Evolutionary conservation across 306 rosid species (phyloP).

Genomic region (Trifolium dubium): DNA sequence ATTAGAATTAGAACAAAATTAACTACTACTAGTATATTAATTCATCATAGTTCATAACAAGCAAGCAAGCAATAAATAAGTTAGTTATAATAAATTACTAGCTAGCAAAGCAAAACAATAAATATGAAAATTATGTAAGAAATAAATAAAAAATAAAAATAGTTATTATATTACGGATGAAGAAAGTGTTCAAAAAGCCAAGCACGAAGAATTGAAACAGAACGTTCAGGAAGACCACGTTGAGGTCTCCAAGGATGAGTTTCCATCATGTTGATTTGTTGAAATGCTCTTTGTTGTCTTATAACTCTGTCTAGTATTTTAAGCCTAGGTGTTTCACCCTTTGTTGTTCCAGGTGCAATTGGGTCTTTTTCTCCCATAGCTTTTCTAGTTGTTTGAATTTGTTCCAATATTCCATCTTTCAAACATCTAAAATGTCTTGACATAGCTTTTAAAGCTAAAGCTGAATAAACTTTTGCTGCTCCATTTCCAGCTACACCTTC

Average conservation of each 20-base stretch:
- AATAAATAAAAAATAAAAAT: background rate
- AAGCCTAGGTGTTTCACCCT: constrained; percentile 91
- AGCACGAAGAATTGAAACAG: constrained; percentile 87
- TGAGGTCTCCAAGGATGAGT: constrained; percentile 98
- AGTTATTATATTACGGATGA: constrained; percentile 67
- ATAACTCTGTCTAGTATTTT: constrained; percentile 74
- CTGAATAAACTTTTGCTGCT: constrained; percentile 80
- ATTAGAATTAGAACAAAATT: background rate
- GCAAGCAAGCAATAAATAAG: background rate
- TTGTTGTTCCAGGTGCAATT: constrained; percentile 71
- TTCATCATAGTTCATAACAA: background rate
- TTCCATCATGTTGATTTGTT: constrained; percentile 91
- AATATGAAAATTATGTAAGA: background rate
- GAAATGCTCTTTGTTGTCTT: constrained; percentile 84
- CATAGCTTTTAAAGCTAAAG: constrained; percentile 88
- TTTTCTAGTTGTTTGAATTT: constrained; percentile 64
- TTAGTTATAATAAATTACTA: too few relatives aligned
- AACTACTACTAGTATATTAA: too few relatives aligned
- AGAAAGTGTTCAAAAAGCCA: constrained; percentile 99
- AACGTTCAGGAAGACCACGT: constrained; percentile 94
- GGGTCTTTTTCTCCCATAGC: constrained; percentile 90
- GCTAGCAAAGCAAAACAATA: background rate
- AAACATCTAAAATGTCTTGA: constrained; percentile 80
- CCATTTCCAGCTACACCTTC: constrained; percentile 83
- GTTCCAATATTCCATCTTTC: constrained; percentile 76